Conservation (phyloP, 345 rosid species). For the Brassica carinata region DNA sequence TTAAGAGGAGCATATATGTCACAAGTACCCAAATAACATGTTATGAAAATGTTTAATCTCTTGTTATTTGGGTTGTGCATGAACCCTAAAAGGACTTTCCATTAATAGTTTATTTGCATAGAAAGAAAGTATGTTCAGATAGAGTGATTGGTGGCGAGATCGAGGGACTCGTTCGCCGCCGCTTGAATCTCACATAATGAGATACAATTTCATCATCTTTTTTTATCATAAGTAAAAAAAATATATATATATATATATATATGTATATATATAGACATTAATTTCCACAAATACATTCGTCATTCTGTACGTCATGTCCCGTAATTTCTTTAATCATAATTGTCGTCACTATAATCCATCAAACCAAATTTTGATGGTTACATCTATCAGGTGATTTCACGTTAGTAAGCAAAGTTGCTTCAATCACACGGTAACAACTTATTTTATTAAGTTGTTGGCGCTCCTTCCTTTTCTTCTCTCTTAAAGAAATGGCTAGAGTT, state of each 20-base stretch:
- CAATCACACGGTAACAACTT: not conserved
- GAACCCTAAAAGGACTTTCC: constrained; percentile 20
- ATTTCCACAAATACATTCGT: not conserved
- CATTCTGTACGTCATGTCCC: constrained; percentile 30
- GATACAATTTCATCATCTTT: not conserved
- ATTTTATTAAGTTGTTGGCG: not conserved
- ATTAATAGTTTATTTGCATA: not conserved
- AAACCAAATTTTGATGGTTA: constrained; percentile 34
- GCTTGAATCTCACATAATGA: constrained; percentile 15
- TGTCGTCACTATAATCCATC: constrained; percentile 22
- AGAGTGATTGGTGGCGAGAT: constrained; percentile 45
- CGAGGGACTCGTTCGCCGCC: constrained; percentile 41
- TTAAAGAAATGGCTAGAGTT: not conserved
- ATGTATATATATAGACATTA: too few species aligned
- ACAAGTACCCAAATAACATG: constrained; percentile 14
- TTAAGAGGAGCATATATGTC: not conserved
- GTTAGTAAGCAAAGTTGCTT: constrained; percentile 13
- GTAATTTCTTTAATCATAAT: constrained; percentile 4
- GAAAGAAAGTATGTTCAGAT: not conserved
- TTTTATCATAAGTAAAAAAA: not conserved
- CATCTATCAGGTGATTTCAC: constrained; percentile 9
- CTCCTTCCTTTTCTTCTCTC: not conserved
- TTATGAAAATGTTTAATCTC: not conserved
- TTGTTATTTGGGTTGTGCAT: constrained; percentile 15
- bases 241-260: not conserved